These are phyloP conservation scores for Saccharomycopsis phalli DNA, from an alignment of 1,139 yeast species.

Conservation along the genomic window DNA sequence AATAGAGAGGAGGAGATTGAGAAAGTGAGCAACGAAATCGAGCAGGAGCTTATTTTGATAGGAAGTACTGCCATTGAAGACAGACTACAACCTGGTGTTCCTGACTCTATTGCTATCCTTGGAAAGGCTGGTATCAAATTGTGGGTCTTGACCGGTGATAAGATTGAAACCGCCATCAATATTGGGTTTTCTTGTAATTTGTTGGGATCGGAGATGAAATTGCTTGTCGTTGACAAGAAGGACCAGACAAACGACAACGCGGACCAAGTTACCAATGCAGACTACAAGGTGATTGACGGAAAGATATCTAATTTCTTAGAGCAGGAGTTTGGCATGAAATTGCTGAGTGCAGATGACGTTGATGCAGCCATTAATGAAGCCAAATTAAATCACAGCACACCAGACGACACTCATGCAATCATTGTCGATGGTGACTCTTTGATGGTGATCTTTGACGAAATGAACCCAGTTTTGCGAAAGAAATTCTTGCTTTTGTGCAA, in stretches of 20 bases:
- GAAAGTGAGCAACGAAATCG: conserved; percentile 70
- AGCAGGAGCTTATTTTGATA: conserved; percentile 56
- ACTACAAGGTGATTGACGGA: conserved; percentile 23
- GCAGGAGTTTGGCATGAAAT: conserved; percentile 42
- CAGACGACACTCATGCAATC: conserved; percentile 68
- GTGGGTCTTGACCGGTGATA: conserved; percentile 97
- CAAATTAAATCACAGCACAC: conserved; percentile 64
- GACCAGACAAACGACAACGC: conserved; percentile 22
- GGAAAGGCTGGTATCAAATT: conserved; percentile 89
- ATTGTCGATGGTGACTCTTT: conserved; percentile 91
- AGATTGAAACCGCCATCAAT: conserved; percentile 95
- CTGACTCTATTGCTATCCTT: conserved; percentile 78
- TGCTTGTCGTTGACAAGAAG: conserved; percentile 55
- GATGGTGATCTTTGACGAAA: conserved; percentile 45
- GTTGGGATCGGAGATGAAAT: conserved; percentile 77
- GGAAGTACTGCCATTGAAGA: conserved; percentile 99
- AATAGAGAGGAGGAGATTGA: conserved; percentile 76
- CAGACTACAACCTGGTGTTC: conserved; percentile 91
- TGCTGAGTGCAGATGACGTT: conserved; percentile 27
- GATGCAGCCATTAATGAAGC: conserved; percentile 53
- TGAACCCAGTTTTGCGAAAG: conserved; percentile 35
- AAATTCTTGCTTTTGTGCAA: conserved; percentile 49
- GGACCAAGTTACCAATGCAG: conserved; percentile 30
- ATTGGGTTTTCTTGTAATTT: conserved; percentile 97
- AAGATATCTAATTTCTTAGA: conserved; percentile 46